Evolutionary conservation across 306 rosid species (phyloP), one percentile per base, ranked within the genome.

Genomic region (Pterocarpus santalinus): DNA sequence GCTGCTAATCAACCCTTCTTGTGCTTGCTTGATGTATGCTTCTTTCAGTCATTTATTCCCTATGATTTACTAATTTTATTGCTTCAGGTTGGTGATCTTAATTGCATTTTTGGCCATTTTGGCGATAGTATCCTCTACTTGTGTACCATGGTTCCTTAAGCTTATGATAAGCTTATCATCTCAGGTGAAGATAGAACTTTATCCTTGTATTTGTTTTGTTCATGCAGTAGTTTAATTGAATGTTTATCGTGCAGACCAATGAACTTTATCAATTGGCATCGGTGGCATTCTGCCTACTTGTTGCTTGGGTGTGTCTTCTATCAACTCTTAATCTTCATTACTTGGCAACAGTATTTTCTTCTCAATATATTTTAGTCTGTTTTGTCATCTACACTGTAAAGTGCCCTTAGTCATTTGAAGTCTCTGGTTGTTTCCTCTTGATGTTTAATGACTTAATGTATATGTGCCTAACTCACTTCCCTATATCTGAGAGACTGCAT

Each of bases 241-340:
- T 4, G 52, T 83, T 73, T 75, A 78, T 53, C 82, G 64, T 72
- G 88, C 97, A 95, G 99, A 95, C 98, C 66, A 93, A 95, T 76
- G 99, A 95, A 72, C 99, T 95, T 75, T 95, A 95, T 87, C 99
- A 95, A 75, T 80, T 95, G 85, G 97, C 98, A 67, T 88, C 98
- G 1, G 99, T 95, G 84, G 98, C 99, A 33, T 95, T 95, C 95
- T 95, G 98, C 87, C 88, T 95, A n/a, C 90, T 93, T 60, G 99
- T 95, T 34, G 97, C 98, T 72, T 95, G 96, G 99, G 99, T 95
- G 75, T 80, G 94, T 87, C 79, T 81, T 75, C 58, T 80, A 76
- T 83, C 76, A 38, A 57, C 73, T 75, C 76, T 84, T 69, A 35
- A 12, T 64, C 72, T 85, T 76, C 17, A 30, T 71, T 70, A 69